Evolutionary conservation across 345 rosid species (phyloP), one percentile per base, ranked within the genome.

Genomic region (Salix dunnii): DNA sequence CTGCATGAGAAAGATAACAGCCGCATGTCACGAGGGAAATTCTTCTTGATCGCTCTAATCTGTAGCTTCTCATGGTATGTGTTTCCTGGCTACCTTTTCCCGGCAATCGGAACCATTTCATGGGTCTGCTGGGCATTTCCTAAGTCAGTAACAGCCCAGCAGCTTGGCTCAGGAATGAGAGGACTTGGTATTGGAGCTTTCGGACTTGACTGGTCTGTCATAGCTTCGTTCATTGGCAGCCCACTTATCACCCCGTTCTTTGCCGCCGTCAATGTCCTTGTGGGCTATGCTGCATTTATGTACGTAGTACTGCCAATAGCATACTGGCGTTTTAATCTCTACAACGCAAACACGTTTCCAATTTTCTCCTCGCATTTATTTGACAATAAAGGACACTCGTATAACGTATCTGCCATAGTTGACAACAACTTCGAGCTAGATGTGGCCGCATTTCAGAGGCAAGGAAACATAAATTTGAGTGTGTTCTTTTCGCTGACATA

Each of bases 1-100:
- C 72, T 90, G 77, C 93, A 88, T 43, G 91, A 88, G 84, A 88
- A 86, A 77, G 90, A 86, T 49, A 58, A 8, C 0, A 51, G 18
- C 0, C 80, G 89, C 7, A 88, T 88, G 93, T 86, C 91, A 0
- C 49, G 88, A 72, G 91, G 88, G 33, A 90, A 90, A 73, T 90
- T 88, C 89, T 90, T 90, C 82, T 79, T 87, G 84, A 86, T 90
- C 66, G 88, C 90, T 4, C 82, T 88, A 23, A 53, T 88, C 23
- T 86, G 91, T 81, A 88, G 93, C 81, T 90, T 90, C 61, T 80
- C 90, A 5, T 90, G 93, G 93, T 88, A 90, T 49, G 55, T 87
- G 2, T 78, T 90, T 73, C 93, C 93, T 2, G 86, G 85, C n/a
- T 90, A 86, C 84, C 84, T 90, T 46, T 85, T 88, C 84, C 75